Percentiles rank a stretch among this genome's conserved stretches.
Conservation (phyloP, 2,329 filamentous ascomycete species). For the Periconia macrospinosa region DNA sequence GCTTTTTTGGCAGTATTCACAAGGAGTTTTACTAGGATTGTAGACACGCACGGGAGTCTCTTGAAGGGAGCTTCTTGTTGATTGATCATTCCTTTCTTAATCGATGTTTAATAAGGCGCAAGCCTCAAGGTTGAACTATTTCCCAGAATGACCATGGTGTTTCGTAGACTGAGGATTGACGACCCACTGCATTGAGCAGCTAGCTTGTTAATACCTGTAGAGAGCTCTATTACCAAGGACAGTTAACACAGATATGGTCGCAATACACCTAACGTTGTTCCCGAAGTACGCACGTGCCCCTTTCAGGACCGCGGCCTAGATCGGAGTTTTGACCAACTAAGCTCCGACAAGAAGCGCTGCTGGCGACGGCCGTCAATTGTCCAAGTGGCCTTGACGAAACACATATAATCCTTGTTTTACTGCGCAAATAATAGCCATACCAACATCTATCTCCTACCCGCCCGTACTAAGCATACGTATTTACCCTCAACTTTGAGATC, state of each 20-base stretch:
- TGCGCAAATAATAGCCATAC: background rate
- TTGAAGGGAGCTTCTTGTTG: background rate
- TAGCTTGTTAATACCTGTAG: background rate
- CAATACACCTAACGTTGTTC: background rate
- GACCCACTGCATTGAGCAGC: background rate
- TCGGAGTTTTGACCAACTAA: conserved; percentile 5
- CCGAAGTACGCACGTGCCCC: background rate
- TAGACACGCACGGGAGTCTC: background rate
- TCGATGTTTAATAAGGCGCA: conserved; percentile 1
- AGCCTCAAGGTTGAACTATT: background rate
- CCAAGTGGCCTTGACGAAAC: background rate
- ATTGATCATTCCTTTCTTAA: conserved; percentile 1
- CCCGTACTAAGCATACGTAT: background rate
- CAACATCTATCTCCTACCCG: background rate
- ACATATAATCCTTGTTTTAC: background rate
- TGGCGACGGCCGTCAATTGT: background rate
- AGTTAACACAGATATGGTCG: too few relatives aligned
- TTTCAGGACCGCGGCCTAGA: background rate
- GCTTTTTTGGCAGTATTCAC: background rate
- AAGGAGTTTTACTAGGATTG: conserved; percentile 1
- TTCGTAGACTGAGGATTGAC: background rate
- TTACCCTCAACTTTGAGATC: background rate
- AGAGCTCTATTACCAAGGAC: too few relatives aligned
- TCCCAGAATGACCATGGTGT: background rate
- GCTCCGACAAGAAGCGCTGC: conserved; percentile 8